Evolutionary conservation across 371 early-diverging fungal species (phyloP), one percentile per base, ranked within the genome.

Genomic region (Phascolomyces articulosus): DNA sequence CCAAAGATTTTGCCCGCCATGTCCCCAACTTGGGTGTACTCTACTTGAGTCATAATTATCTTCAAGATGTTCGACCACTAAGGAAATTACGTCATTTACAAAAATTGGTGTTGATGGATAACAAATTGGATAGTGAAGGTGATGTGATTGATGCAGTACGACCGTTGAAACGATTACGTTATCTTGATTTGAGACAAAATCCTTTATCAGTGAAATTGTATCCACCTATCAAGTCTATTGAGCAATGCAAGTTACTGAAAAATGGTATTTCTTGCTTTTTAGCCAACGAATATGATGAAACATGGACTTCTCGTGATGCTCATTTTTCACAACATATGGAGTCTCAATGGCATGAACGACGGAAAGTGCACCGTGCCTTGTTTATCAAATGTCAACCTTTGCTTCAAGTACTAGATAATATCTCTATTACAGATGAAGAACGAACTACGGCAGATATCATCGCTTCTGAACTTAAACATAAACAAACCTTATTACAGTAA

Each of bases 131-230:
- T 24, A 76, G 75, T 41, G 59, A 82, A 15, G 62, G 63, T 20
- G 72, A 78, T 38, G 70, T 75, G 6, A 59, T 78, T 24, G 62
- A 69, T 7, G 68, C 78, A 0, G 64, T 84, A 26, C 74, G 75
- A 29, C 58, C 73, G 9, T 58, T 87, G 63, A 70, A 66, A 7
- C 76, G 71, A 24, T 61, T 87, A 31, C 69, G 70, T 18, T 71
- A 72, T 41, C 67, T 87, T 27, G 87, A 87, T 65, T 59, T 87
- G 34, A 63, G 85, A 82, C 79, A 75, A 64, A 82, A 82, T 48
- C 75, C 75, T 18, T 62, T 79, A 4, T 60, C 67, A 3, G 26
- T 34, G 16, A 74, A 75, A 26, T 55, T 78, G 16, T 82, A 82
- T 67, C 69, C 75, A 13, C 58, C 68, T 9, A 18, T 80, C 47